Conservation (phyloP, 306 rosid species). For the Glycine soja region DNA sequence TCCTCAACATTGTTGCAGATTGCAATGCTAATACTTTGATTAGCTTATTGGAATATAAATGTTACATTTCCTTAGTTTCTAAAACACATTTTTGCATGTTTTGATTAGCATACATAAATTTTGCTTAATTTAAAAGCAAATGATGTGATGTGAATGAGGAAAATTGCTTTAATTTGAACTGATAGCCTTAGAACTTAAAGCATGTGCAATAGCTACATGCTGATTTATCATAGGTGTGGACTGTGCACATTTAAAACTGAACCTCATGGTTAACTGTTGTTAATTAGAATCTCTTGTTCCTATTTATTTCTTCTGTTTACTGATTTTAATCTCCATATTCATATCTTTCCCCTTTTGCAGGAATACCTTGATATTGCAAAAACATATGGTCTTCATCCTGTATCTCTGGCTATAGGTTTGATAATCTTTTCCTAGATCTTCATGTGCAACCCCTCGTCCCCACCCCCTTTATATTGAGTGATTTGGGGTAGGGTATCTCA, state of each 20-base stretch:
- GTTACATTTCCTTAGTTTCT: too few species aligned
- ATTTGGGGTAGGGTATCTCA: too few species aligned
- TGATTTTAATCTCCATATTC: slow-evolving; percentile 37
- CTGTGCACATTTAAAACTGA: neutral
- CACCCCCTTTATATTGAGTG: neutral
- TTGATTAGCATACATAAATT: slow-evolving; percentile 4
- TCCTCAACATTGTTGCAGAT: slow-evolving; percentile 13
- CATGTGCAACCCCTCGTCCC: too few species aligned
- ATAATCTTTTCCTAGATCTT: slow-evolving; percentile 14
- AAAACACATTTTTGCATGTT: neutral
- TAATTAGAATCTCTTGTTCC: slow-evolving; percentile 2
- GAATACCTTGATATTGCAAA: slow-evolving; percentile 68
- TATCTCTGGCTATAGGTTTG: slow-evolving; percentile 88
- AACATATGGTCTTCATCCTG: slow-evolving; percentile 76
- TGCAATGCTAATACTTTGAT: neutral
- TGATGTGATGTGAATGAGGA: slow-evolving; percentile 23
- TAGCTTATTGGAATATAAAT: too few species aligned
- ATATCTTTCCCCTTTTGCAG: slow-evolving; percentile 56
- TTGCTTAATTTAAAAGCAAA: slow-evolving; percentile 24
- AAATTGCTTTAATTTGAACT: slow-evolving; percentile 13
- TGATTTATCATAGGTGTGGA: slow-evolving; percentile 35
- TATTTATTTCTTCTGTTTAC: slow-evolving; percentile 18
- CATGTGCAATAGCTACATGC: slow-evolving; percentile 9
- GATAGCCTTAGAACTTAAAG: slow-evolving; percentile 23
- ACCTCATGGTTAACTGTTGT: neutral